Base-by-base conservation (phyloP, 2,329 filamentous ascomycete genomes). In the Leptographium procerum region DNA sequence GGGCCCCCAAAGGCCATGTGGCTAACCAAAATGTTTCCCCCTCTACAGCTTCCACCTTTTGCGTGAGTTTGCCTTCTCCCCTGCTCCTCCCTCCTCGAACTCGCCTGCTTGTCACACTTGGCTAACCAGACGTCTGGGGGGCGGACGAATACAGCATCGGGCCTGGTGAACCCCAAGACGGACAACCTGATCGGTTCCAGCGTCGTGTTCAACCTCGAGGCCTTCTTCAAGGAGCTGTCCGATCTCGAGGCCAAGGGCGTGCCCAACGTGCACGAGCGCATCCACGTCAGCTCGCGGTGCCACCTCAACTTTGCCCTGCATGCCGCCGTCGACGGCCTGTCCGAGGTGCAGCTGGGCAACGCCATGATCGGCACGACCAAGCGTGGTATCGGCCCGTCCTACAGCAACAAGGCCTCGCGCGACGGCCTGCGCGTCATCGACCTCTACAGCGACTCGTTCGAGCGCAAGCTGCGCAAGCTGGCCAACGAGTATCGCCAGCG, bases 141-240 rank as follows among this genome's bases (percentile, higher is more conserved):
- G 43, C 48, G 51, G 34, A 59, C 26, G 19, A 29, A 19, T 2
- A 16, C 43, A 64, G 62, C 85, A 28, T 87, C 83, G 58, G 88
- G 88, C 60, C 79, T 91, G 61, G 77, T 91, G 64, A 88, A 87
- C 68, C 84, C 86, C 8, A 74, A 75, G 50, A 88, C 82, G 69
- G 77, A 83, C 65, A 91, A 91, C 73, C 75, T 91, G 59, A 86
- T 91, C 68, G 88, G 87, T 60, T 86, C 84, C 54, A 86, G 77
- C 52, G 79, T 82, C 47, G 81, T 88, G 60, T 83, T 89, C 64
- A 81, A 89, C 70, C 77, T 87, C 36, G 61, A 69, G 9, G 69
- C 64, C 47, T 76, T 76, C 63, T 75, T 75, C 66, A 68, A 65
- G 36, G 74, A 77, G 65, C 68, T 77, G 22, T 58, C 65, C 7